Conservation (phyloP, 1,139 yeast genomes). For the Lipomyces yarrowii region DNA sequence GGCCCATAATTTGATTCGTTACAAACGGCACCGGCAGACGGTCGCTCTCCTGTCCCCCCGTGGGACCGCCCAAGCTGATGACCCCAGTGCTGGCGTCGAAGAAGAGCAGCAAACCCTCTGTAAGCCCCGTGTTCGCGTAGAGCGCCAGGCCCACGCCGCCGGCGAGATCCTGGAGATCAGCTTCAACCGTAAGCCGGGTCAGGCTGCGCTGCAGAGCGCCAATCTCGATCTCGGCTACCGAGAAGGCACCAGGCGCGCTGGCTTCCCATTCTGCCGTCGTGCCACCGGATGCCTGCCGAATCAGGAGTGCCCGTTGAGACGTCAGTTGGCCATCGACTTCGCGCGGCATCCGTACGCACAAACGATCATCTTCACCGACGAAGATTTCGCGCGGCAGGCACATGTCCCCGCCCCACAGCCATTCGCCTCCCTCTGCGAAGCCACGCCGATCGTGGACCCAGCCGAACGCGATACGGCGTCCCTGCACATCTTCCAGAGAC, state of each 20-base stretch:
- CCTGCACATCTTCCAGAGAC: not conserved
- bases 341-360: not conserved
- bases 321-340: not conserved
- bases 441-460: not conserved
- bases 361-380: not conserved
- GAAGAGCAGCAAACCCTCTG: not conserved
- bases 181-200: not conserved
- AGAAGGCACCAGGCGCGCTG: not conserved
- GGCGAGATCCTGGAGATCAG: not conserved
- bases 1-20: not conserved
- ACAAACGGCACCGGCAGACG: not conserved
- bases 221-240: not conserved
- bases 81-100: not conserved
- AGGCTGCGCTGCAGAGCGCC: not conserved
- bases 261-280: not conserved
- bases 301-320: not conserved
- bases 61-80: not conserved
- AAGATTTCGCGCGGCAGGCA: not conserved
- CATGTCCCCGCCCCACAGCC: not conserved
- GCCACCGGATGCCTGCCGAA: not conserved
- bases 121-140: not conserved
- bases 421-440: not conserved
- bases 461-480: not conserved
- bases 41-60: not conserved
- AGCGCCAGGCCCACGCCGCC: not conserved